Conservation (phyloP, 805 yeast species). For the Cyberlindnera meyerae region DNA sequence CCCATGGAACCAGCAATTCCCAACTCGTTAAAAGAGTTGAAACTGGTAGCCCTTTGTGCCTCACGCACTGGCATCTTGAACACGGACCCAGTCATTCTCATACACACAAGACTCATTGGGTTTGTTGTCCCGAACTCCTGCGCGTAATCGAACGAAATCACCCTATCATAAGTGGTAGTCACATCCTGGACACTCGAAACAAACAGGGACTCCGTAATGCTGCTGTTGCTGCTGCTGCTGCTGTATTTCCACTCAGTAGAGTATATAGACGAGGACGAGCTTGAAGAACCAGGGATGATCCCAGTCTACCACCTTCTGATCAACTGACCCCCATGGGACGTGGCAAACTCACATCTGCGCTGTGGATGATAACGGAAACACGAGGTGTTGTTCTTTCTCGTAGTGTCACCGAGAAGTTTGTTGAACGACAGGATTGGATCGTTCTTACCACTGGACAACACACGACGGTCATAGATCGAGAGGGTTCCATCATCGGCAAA, state of each 20-base stretch:
- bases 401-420: slow-evolving; percentile 56
- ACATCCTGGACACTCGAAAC: slow-evolving; percentile 74
- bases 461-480: slow-evolving; percentile 78
- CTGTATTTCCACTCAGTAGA: no score
- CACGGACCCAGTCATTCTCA: slow-evolving; percentile 87
- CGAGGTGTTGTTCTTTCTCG: slow-evolving; percentile 54
- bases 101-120: slow-evolving; percentile 68
- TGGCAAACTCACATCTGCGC: slow-evolving; percentile 68
- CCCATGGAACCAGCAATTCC: slow-evolving; percentile 58
- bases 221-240: no score
- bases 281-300: no score
- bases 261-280: no score
- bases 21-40: slow-evolving; percentile 67
- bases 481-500: slow-evolving; percentile 80
- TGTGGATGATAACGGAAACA: slow-evolving; percentile 67
- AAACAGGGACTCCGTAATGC: slow-evolving; percentile 55
- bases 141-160: slow-evolving; percentile 74
- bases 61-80: slow-evolving; percentile 74
- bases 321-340: slow-evolving; percentile 71
- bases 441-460: slow-evolving; percentile 37
- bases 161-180: slow-evolving; percentile 72
- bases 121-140: slow-evolving; percentile 32
- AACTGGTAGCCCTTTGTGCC: slow-evolving; percentile 54
- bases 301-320: slow-evolving; percentile 81
- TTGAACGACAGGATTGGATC: slow-evolving; percentile 56